A percentile compares a stretch with the other conserved stretches of the same genome.
These are phyloP conservation scores for Colletotrichum sp. DNA, from an alignment of 2,329 filamentous ascomycete genomes.

Conservation along the genomic window DNA sequence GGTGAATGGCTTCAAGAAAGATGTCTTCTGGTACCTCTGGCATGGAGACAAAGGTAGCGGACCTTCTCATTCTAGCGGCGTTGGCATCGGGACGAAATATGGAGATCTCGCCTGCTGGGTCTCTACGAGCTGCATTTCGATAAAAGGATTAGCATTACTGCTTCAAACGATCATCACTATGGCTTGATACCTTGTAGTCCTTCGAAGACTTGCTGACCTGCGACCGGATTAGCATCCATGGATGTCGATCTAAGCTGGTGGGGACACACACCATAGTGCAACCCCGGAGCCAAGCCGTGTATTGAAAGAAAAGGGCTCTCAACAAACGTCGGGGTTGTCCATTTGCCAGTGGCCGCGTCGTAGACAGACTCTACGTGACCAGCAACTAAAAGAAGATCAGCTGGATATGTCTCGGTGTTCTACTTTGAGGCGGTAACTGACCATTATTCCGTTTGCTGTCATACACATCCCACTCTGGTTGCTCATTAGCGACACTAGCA, in stretches of 20 bases:
- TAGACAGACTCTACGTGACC: neutral
- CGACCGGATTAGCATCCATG: neutral
- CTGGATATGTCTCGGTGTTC: neutral
- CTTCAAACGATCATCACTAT: neutral
- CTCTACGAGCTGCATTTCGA: neutral
- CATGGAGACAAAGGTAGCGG: conserved; percentile 54
- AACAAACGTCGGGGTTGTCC: neutral
- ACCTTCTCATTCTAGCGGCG: neutral
- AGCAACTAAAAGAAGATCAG: neutral
- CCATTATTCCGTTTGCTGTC: neutral
- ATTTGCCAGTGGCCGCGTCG: neutral
- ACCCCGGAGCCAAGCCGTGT: neutral
- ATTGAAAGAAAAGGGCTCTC: neutral
- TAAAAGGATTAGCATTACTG: neutral
- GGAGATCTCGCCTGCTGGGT: neutral
- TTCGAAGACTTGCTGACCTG: conserved; percentile 1
- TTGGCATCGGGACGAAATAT: neutral
- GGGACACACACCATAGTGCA: neutral
- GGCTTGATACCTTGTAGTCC: neutral
- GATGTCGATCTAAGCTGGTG: neutral
- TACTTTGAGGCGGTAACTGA: neutral
- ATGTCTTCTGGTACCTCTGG: conserved; percentile 63
- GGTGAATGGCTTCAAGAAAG: conserved; percentile 62
- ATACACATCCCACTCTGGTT: neutral
- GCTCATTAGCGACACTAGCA: neutral